These are phyloP conservation scores for Aspergillus brasiliensis DNA, from an alignment of 2,329 filamentous ascomycete species.

Conservation along the genomic window DNA sequence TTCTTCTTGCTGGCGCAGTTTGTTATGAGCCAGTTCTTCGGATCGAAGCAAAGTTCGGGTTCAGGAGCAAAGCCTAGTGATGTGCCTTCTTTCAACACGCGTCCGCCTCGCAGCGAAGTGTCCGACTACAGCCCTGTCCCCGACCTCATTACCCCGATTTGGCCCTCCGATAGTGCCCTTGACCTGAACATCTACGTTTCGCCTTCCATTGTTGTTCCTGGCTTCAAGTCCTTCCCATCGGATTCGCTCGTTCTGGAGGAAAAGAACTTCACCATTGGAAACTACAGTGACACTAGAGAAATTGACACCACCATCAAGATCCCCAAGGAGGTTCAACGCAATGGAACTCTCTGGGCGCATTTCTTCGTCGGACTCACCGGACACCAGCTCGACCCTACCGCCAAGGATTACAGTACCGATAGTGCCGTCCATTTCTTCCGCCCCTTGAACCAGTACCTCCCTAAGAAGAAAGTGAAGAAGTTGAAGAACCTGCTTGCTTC, in stretches of 20 bases:
- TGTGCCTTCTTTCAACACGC: constrained; percentile 66
- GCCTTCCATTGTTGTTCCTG: constrained; percentile 67
- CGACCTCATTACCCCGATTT: constrained; percentile 80
- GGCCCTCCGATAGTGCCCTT: constrained; percentile 75
- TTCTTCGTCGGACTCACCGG: constrained; percentile 84
- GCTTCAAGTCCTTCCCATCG: constrained; percentile 63
- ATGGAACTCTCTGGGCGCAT: constrained; percentile 92
- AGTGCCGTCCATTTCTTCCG: constrained; percentile 82
- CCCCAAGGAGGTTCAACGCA: constrained; percentile 79
- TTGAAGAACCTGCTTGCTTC: constrained; percentile 76
- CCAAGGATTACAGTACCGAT: constrained; percentile 69
- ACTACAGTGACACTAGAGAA: constrained; percentile 76
- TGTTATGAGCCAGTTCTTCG: constrained; percentile 58
- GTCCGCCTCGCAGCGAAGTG: constrained; percentile 55
- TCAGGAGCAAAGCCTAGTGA: constrained; percentile 25
- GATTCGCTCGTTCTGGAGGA: constrained; percentile 77
- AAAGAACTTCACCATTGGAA: constrained; percentile 75
- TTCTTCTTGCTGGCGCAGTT: constrained; percentile 64
- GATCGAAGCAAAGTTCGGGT: constrained; percentile 36
- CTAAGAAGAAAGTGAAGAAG: constrained; percentile 88
- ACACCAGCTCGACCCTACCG: constrained; percentile 72
- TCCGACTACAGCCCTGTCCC: constrained; percentile 54
- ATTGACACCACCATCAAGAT: constrained; percentile 77
- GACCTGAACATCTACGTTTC: constrained; percentile 87
- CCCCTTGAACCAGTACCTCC: constrained; percentile 84